phyloP scores from a whole-genome alignment of 1,139 yeast genomes.

The Lodderomyces beijingensis region DNA sequence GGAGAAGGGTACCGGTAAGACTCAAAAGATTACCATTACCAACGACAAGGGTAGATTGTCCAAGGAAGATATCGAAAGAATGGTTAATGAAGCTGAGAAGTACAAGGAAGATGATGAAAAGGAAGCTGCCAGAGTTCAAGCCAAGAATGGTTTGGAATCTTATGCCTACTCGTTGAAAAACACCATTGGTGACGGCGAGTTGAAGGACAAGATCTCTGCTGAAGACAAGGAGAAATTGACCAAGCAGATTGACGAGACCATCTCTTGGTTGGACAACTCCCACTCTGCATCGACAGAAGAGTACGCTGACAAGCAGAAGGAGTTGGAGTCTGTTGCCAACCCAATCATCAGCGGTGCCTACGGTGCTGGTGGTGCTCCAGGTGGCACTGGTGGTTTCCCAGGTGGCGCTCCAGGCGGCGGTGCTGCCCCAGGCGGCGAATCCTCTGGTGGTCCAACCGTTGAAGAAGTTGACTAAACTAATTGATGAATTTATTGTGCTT shows the following conservation, averaged over 20 bases:
- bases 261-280: constrained; percentile 85
- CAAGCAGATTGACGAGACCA: constrained; percentile 81
- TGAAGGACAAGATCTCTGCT: constrained; percentile 78
- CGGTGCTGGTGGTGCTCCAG: constrained; percentile 54
- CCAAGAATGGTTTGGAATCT: constrained; percentile 88
- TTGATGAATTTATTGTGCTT: background rate
- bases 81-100: constrained; percentile 49
- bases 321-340: constrained; percentile 88
- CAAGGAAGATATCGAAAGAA: constrained; percentile 49
- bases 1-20: constrained; percentile 90
- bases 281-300: constrained; percentile 86
- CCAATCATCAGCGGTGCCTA: constrained; percentile 92
- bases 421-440: constrained; percentile 51
- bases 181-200: constrained; percentile 66
- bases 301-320: constrained; percentile 86
- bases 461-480: constrained; percentile 79
- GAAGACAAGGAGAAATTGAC: constrained; percentile 74
- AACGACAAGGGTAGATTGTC: constrained; percentile 52
- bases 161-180: constrained; percentile 88
- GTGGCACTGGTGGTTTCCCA: constrained; percentile 54
- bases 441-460: constrained; percentile 67
- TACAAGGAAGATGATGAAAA: constrained; percentile 48
- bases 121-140: constrained; percentile 46
- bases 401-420: constrained; percentile 48
- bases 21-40: constrained; percentile 47